Conservation (phyloP, 306 rosid species). For the Dalbergia cochinchinensis region DNA sequence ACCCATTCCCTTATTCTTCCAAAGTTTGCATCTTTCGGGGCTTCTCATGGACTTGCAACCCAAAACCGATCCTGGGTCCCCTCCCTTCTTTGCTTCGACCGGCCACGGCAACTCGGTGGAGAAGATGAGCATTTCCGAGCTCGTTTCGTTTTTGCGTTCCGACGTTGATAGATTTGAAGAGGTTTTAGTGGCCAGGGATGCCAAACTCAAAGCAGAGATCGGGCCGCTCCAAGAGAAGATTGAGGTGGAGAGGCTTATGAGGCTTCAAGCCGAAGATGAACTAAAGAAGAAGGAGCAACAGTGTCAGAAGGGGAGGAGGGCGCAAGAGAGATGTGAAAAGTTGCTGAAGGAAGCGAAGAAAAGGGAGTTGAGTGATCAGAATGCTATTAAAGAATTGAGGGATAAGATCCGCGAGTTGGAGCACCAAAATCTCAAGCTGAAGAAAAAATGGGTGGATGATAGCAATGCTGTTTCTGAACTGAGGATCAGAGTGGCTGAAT, state of each 20-base stretch:
- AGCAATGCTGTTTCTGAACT: background rate
- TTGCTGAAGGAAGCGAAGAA: slow-evolving; percentile 20
- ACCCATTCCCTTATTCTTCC: background rate
- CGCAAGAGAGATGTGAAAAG: slow-evolving; percentile 20
- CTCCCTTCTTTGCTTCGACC: too few species aligned
- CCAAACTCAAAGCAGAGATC: background rate
- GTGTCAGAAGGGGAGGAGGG: slow-evolving; percentile 1
- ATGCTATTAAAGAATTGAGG: background rate
- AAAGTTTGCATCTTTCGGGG: slow-evolving; percentile 3
- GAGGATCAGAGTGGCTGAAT: background rate
- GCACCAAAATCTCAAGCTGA: background rate
- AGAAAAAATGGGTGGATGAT: background rate
- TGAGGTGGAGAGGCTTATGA: background rate
- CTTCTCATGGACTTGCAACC: slow-evolving; percentile 10
- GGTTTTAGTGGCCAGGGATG: slow-evolving; percentile 12
- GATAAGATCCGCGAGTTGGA: background rate
- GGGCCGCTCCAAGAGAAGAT: background rate
- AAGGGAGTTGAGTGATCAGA: too few species aligned
- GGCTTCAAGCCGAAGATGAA: slow-evolving; percentile 11
- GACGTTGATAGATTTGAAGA: slow-evolving; percentile 22
- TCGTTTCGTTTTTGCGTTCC: slow-evolving; percentile 17
- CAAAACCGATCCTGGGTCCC: slow-evolving; percentile 17
- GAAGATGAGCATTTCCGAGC: slow-evolving; percentile 15
- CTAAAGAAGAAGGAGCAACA: slow-evolving; percentile 30
- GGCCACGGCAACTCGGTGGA: too few species aligned